Evolutionary conservation across 2,329 filamentous ascomycete genomes (phyloP).

Genomic region (Mycocentrospora acerina): DNA sequence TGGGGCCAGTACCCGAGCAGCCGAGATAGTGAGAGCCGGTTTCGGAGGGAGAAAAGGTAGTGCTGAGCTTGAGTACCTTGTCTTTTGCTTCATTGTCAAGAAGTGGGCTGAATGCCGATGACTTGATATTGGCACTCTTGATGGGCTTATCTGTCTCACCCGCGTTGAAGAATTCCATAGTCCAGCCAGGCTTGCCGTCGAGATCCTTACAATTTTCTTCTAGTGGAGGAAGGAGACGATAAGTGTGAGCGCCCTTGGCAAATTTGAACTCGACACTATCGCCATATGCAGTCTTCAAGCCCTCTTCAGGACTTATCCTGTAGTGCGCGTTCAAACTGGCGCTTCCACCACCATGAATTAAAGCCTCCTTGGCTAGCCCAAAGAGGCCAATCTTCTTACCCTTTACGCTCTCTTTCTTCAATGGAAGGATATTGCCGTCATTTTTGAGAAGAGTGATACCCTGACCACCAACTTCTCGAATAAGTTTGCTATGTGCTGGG

Average conservation of each 20-base stretch:
- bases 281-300: conserved; percentile 28
- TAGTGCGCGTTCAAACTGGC: conserved; percentile 31
- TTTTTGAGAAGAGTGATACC: conserved; percentile 75
- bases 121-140: conserved; percentile 25
- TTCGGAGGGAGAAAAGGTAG: conserved; percentile 25
- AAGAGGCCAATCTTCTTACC: conserved; percentile 67
- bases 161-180: conserved; percentile 27
- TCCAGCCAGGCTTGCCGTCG: conserved; percentile 36
- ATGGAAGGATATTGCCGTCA: conserved; percentile 62
- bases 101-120: conserved; percentile 29
- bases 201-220: conserved; percentile 25
- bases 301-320: conserved; percentile 29
- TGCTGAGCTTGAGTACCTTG: conserved; percentile 25
- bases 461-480: conserved; percentile 66
- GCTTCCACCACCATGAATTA: conserved; percentile 39
- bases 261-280: conserved; percentile 34
- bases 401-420: conserved; percentile 58
- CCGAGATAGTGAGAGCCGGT: conserved; percentile 35
- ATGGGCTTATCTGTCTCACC: conserved; percentile 24
- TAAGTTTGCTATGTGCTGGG: conserved; percentile 58
- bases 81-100: conserved; percentile 23
- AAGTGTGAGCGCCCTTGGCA: conserved; percentile 37
- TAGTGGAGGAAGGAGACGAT: conserved; percentile 36
- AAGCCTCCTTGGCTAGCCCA: conserved; percentile 60
- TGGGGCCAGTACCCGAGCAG: conserved; percentile 39